Percentiles rank a stretch among this genome's conserved stretches.
Conservation (phyloP, 768 basidiomycete species). For the Gloeostereum incarnatum region DNA sequence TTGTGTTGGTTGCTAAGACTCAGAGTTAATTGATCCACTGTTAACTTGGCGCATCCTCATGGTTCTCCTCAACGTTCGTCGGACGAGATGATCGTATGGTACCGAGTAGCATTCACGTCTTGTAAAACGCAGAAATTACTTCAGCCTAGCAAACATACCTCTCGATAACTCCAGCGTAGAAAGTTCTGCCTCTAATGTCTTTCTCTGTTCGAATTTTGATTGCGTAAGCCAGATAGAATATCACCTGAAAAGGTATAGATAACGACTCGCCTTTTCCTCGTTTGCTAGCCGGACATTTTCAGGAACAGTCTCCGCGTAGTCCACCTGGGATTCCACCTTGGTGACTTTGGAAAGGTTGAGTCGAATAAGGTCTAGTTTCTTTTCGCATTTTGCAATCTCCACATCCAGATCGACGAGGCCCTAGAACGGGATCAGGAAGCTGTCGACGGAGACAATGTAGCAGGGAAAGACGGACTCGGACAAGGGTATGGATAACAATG, state of each 20-base stretch:
- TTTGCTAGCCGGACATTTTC: constrained; percentile 65
- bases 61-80: background rate
- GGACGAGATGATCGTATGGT: background rate
- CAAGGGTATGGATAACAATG: constrained; percentile 73
- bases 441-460: background rate
- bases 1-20: background rate
- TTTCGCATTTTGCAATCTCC: constrained; percentile 84
- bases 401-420: constrained; percentile 84
- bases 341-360: constrained; percentile 67
- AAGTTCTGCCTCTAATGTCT: constrained; percentile 74
- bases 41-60: background rate
- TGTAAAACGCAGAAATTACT: constrained; percentile 19
- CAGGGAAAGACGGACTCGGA: constrained; percentile 49
- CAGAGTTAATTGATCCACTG: background rate
- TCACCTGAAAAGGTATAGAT: constrained; percentile 3
- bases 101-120: background rate
- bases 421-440: constrained; percentile 25
- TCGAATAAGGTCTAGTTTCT: constrained; percentile 72
- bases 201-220: constrained; percentile 35
- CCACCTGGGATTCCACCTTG: constrained; percentile 62
- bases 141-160: constrained; percentile 67
- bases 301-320: constrained; percentile 77
- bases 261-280: constrained; percentile 65
- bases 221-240: constrained; percentile 1
- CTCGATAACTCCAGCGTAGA: constrained; percentile 60